Conservation (phyloP, 2,329 filamentous ascomycete genomes). For the Ceratocystis colombiana region DNA sequence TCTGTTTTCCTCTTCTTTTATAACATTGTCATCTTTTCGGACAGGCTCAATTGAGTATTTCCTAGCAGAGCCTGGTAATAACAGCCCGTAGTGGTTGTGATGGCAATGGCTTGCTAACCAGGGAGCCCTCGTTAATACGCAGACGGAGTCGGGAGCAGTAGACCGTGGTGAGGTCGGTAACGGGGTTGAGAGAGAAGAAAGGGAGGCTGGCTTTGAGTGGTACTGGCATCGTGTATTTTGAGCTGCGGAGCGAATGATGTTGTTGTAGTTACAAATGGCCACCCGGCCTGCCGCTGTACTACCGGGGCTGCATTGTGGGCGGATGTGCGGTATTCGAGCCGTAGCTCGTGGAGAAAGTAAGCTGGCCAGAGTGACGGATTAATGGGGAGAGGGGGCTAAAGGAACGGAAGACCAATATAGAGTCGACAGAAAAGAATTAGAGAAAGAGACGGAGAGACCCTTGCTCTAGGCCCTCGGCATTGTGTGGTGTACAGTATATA, state of each 20-base stretch:
- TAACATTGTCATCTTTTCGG: background rate
- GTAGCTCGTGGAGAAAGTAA: conserved; percentile 26
- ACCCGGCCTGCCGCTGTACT: conserved; percentile 25
- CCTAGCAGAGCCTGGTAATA: background rate
- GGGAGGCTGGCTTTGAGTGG: background rate
- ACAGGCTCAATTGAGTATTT: conserved; percentile 4
- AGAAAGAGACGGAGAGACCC: background rate
- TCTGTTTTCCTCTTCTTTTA: background rate
- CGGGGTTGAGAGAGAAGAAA: background rate
- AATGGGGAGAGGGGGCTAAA: conserved; percentile 9
- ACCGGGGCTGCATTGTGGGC: conserved; percentile 25
- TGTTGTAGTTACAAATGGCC: conserved; percentile 19
- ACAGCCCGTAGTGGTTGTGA: background rate
- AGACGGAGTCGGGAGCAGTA: background rate
- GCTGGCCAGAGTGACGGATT: conserved; percentile 26
- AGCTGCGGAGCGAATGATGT: conserved; percentile 8
- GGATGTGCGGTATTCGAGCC: conserved; percentile 27
- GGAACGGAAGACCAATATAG: background rate
- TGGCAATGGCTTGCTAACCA: background rate
- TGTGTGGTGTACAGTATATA: background rate
- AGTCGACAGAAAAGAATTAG: background rate
- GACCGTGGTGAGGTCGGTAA: background rate
- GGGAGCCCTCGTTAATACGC: background rate
- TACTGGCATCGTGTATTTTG: background rate
- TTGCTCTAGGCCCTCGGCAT: background rate